Conservation (phyloP, 768 basidiomycete species). For the Omphalotus guepiniiformis region DNA sequence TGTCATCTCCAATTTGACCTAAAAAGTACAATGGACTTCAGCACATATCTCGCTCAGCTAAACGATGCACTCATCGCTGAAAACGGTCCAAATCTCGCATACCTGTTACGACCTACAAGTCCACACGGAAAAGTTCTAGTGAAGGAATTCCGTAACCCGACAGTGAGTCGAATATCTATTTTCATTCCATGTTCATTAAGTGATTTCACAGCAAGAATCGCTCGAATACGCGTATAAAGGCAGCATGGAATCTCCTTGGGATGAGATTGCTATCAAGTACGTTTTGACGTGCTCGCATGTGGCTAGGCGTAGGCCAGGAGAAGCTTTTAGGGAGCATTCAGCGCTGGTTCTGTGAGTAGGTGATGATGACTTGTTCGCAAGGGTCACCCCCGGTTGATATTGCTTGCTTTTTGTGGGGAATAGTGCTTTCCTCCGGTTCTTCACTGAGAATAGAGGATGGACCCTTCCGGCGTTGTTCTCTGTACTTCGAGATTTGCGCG, state of each 20-base stretch:
- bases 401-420: background rate
- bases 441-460: slow-evolving; percentile 83
- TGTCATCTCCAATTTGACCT: too few relatives aligned
- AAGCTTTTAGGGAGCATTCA: slow-evolving; percentile 80
- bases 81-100: slow-evolving; percentile 68
- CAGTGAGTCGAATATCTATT: slow-evolving; percentile 26
- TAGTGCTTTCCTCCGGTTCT: slow-evolving; percentile 77
- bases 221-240: slow-evolving; percentile 48
- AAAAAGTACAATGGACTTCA: slow-evolving; percentile 43
- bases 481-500: slow-evolving; percentile 74
- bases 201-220: slow-evolving; percentile 18
- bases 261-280: slow-evolving; percentile 82
- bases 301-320: slow-evolving; percentile 58
- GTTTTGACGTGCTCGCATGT: slow-evolving; percentile 70
- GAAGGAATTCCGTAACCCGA: slow-evolving; percentile 24
- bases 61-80: slow-evolving; percentile 57
- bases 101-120: slow-evolving; percentile 70
- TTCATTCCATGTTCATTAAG: slow-evolving; percentile 2
- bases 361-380: background rate
- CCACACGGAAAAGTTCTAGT: slow-evolving; percentile 51
- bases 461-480: slow-evolving; percentile 80
- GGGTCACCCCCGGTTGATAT: background rate
- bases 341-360: slow-evolving; percentile 69
- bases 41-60: slow-evolving; percentile 55
- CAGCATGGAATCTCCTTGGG: slow-evolving; percentile 72